Percentiles rank a stretch among this genome's conserved stretches.
Evolutionary conservation across 371 early-diverging fungal species (phyloP).

Genomic region (Apophysomyces ossiformis): DNA sequence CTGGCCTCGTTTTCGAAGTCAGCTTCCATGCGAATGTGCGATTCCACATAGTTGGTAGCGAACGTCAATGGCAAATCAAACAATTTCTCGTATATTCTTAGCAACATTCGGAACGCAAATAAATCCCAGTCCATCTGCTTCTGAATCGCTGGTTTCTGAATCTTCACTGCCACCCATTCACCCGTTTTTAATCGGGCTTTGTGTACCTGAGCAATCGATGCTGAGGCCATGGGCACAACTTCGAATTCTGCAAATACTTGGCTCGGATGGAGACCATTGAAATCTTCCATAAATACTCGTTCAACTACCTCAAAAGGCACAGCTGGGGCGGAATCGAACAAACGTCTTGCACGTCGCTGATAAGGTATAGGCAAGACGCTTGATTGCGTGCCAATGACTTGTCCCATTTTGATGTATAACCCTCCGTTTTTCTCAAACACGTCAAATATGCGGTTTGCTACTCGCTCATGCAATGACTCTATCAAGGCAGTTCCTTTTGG

Average conservation of each 20-base stretch:
- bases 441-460: slow-evolving; percentile 75
- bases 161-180: slow-evolving; percentile 86
- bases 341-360: slow-evolving; percentile 63
- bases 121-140: slow-evolving; percentile 88
- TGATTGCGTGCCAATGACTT: slow-evolving; percentile 84
- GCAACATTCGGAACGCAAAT: slow-evolving; percentile 64
- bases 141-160: slow-evolving; percentile 89
- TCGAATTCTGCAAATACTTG: slow-evolving; percentile 79
- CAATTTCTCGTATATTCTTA: slow-evolving; percentile 66
- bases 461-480: slow-evolving; percentile 68
- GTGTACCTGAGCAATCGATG: slow-evolving; percentile 96
- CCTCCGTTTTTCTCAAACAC: slow-evolving; percentile 87
- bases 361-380: slow-evolving; percentile 82
- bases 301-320: slow-evolving; percentile 70
- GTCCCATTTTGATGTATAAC: slow-evolving; percentile 90
- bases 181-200: slow-evolving; percentile 78
- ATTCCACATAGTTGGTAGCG: slow-evolving; percentile 77
- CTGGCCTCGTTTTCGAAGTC: slow-evolving; percentile 79
- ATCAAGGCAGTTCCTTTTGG: slow-evolving; percentile 38
- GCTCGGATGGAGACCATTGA: slow-evolving; percentile 57
- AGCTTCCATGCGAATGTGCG: slow-evolving; percentile 82
- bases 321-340: slow-evolving; percentile 87
- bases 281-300: slow-evolving; percentile 72
- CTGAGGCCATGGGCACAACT: slow-evolving; percentile 78
- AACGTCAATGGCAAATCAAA: slow-evolving; percentile 90